A percentile compares a stretch with the other conserved stretches of the same genome.
Evolutionary conservation across 805 yeast genomes (phyloP).

Genomic region (Kurtzmaniella cleridarum): DNA sequence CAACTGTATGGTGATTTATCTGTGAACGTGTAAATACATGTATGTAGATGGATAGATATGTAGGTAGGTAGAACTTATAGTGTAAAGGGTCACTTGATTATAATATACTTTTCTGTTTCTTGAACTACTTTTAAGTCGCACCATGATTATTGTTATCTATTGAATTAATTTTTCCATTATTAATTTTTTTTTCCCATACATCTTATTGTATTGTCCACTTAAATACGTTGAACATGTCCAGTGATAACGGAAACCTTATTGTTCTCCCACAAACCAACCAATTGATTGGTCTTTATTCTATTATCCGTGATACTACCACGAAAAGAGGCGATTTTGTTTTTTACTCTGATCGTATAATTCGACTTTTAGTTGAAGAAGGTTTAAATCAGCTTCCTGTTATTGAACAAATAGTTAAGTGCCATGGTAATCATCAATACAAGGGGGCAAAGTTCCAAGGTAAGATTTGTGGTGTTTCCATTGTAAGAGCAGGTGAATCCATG

Average conservation of each 20-base stretch:
- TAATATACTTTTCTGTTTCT: too few species aligned
- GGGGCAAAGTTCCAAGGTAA: slow-evolving; percentile 86
- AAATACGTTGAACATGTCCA: not conserved
- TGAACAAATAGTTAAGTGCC: slow-evolving; percentile 61
- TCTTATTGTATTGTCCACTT: not conserved
- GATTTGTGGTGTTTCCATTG: slow-evolving; percentile 96
- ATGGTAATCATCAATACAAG: slow-evolving; percentile 62
- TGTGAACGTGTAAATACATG: too few species aligned
- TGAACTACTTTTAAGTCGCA: too few species aligned
- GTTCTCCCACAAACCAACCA: slow-evolving; percentile 87
- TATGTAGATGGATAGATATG: too few species aligned
- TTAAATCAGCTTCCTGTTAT: slow-evolving; percentile 91
- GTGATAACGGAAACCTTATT: slow-evolving; percentile 45
- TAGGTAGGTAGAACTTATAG: too few species aligned
- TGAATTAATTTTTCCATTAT: too few species aligned
- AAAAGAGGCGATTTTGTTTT: slow-evolving; percentile 89
- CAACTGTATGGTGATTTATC: too few species aligned
- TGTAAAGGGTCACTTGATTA: too few species aligned
- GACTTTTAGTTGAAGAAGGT: slow-evolving; percentile 92
- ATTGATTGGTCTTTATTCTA: slow-evolving; percentile 78
- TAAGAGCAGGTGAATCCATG: slow-evolving; percentile 99
- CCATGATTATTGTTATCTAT: too few species aligned
- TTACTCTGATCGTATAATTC: slow-evolving; percentile 90
- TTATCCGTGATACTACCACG: slow-evolving; percentile 79
- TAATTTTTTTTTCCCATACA: too few species aligned